Evolutionary conservation across 768 basidiomycete genomes (phyloP), one percentile per base, ranked within the genome.

Genomic region (Exidia glandulosa): DNA sequence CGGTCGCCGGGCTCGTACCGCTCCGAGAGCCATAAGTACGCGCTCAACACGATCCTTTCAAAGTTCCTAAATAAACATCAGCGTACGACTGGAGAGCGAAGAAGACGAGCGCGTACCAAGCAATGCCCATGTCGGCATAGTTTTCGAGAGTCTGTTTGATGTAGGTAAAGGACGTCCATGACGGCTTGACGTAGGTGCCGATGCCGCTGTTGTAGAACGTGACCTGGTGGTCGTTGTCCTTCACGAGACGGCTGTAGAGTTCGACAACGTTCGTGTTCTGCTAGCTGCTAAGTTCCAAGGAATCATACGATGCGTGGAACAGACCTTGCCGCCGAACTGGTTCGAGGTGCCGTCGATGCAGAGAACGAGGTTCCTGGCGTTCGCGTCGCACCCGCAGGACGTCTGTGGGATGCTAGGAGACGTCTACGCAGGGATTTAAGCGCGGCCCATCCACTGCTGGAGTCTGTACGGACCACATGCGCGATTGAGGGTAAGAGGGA

Each of bases 211-310:
- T 72, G 61, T 76, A 76, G 57, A 76, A 76, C 3, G 75, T 73
- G 34, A 74, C 66, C 45, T 76, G 76, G 0, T 57, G 57, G 2
- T 67, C 64, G n/a, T n/a, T n/a, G 52, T 62, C 62, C 62, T 76
- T 76, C 19, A 63, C 64, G 36, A 76, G 65, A n/a, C 66, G 68
- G 57, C 66, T 69, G 57, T 74, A 75, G 9, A 76, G 65, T 47
- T 76, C 75, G 57, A 77, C 61, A 34, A 77, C 73, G 59, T 76
- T 75, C 2, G 76, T 75, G 57, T 77, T 76, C 77, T 77, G 16
- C 12, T 5, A 19, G n/a, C n/a, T 14, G 19, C 5, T 12, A 45
- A 3, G 19, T 45, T 19, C 6, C 19, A 19, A 19, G 6, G 23
- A 6, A 45, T 19, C 16, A 45, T 2, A 45, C 16, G 1, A 23